These are phyloP conservation scores for Metschnikowia cubensis DNA, from an alignment of 805 yeast genomes.

Conservation along the genomic window DNA sequence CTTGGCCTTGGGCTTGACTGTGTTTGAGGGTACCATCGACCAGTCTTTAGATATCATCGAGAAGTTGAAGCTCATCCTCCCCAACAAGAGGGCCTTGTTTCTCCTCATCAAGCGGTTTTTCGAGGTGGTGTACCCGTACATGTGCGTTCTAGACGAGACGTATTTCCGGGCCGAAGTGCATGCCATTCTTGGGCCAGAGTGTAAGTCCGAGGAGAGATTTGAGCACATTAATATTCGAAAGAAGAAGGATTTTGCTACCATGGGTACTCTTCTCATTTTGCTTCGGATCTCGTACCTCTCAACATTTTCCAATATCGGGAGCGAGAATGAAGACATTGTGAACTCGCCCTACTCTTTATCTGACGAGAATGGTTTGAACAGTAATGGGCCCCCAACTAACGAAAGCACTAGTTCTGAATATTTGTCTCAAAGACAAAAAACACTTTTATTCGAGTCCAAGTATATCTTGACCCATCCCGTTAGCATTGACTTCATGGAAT, in stretches of 20 bases:
- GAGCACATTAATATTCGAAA: slow-evolving; percentile 31
- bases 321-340: slow-evolving; percentile 13
- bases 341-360: slow-evolving; percentile 1
- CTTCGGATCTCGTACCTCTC: slow-evolving; percentile 56
- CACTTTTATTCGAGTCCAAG: slow-evolving; percentile 17
- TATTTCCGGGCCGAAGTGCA: slow-evolving; percentile 34
- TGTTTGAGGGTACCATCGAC: slow-evolving; percentile 29
- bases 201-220: slow-evolving; percentile 9
- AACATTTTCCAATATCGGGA: slow-evolving; percentile 20
- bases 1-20: slow-evolving; percentile 31
- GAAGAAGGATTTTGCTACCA: slow-evolving; percentile 42
- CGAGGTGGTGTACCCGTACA: slow-evolving; percentile 17
- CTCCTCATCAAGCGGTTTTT: slow-evolving; percentile 18
- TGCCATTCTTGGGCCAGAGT: slow-evolving; percentile 37
- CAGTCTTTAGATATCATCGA: slow-evolving; percentile 21
- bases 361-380: neutral
- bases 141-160: slow-evolving; percentile 21
- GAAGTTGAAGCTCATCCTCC: slow-evolving; percentile 16
- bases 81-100: slow-evolving; percentile 17
- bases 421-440: neutral
- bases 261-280: slow-evolving; percentile 51
- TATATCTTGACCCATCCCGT: slow-evolving; percentile 29
- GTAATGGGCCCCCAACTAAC: neutral
- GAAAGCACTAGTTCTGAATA: neutral
- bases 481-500: slow-evolving; percentile 25